These are phyloP conservation scores for Talaromyces piceae DNA, from an alignment of 2,329 filamentous ascomycete genomes.

Conservation along the genomic window DNA sequence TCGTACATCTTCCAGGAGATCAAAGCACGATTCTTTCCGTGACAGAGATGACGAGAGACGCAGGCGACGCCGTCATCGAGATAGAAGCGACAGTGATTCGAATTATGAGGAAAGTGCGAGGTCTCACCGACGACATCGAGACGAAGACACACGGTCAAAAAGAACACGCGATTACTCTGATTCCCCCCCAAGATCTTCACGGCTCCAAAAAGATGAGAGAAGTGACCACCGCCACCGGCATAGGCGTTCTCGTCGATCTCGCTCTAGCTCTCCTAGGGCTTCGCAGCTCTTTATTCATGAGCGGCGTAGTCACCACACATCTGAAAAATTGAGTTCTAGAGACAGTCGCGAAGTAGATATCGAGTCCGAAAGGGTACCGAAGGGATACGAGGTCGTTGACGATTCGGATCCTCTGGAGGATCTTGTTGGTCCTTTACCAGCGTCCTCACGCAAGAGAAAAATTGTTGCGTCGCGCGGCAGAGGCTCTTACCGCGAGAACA, in stretches of 20 bases:
- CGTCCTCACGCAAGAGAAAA: slow-evolving; percentile 35
- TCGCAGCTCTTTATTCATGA: neutral
- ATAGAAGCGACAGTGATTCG: slow-evolving; percentile 9
- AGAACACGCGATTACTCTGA: slow-evolving; percentile 16
- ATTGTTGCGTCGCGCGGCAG: slow-evolving; percentile 57
- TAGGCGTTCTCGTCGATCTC: slow-evolving; percentile 12
- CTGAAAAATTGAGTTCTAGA: neutral
- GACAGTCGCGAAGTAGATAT: neutral
- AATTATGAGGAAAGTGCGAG: slow-evolving; percentile 1
- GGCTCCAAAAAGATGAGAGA: slow-evolving; percentile 6
- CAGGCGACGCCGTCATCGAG: slow-evolving; percentile 11
- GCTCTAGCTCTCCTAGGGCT: slow-evolving; percentile 14
- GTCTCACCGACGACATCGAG: slow-evolving; percentile 4
- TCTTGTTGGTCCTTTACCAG: slow-evolving; percentile 64
- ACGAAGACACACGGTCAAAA: slow-evolving; percentile 4
- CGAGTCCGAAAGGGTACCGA: slow-evolving; percentile 1
- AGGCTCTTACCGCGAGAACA: slow-evolving; percentile 52
- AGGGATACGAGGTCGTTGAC: slow-evolving; percentile 12
- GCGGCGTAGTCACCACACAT: neutral
- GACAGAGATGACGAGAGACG: slow-evolving; percentile 15
- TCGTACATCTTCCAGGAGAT: slow-evolving; percentile 20
- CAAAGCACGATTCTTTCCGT: slow-evolving; percentile 16
- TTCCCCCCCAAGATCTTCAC: slow-evolving; percentile 18
- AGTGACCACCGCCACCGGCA: slow-evolving; percentile 13
- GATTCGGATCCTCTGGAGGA: slow-evolving; percentile 66